These are phyloP conservation scores for Arthrobotrys musiformis DNA, from an alignment of 2,329 filamentous ascomycete species.

Conservation along the genomic window DNA sequence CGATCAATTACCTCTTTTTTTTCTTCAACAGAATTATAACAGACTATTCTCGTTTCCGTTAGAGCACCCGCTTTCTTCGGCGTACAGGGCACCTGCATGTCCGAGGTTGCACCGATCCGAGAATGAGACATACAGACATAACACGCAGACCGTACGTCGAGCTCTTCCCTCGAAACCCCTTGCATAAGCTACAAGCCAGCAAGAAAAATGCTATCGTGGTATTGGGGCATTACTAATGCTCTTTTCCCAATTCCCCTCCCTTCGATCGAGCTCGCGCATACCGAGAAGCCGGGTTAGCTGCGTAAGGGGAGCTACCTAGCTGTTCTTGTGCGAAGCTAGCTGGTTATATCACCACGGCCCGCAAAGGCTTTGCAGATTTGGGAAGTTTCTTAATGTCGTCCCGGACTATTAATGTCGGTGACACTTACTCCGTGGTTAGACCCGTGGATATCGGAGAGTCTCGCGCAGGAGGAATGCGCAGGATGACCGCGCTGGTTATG, in stretches of 20 bases:
- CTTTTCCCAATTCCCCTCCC: not conserved
- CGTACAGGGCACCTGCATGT: not conserved
- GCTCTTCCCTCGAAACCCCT: conserved; percentile 6
- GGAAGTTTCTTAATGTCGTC: too few species aligned
- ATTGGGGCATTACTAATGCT: not conserved
- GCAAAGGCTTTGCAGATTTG: too few species aligned
- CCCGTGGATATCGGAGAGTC: too few species aligned
- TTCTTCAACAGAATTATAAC: not conserved
- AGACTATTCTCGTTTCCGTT: not conserved
- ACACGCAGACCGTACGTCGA: not conserved
- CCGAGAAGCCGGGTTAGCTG: too few species aligned
- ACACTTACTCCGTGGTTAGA: too few species aligned
- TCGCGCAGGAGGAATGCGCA: too few species aligned
- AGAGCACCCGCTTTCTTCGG: not conserved
- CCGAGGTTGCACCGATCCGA: conserved; percentile 15
- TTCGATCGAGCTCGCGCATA: not conserved
- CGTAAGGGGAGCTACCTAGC: too few species aligned
- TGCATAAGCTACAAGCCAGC: not conserved
- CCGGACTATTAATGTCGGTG: too few species aligned
- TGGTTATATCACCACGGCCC: too few species aligned
- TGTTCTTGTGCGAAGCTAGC: too few species aligned
- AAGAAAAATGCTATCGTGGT: not conserved
- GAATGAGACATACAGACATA: not conserved
- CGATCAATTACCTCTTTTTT: not conserved
- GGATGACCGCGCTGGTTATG: too few species aligned